phyloP scores from a whole-genome alignment of 345 rosid species.

The Linum tenue region DNA sequence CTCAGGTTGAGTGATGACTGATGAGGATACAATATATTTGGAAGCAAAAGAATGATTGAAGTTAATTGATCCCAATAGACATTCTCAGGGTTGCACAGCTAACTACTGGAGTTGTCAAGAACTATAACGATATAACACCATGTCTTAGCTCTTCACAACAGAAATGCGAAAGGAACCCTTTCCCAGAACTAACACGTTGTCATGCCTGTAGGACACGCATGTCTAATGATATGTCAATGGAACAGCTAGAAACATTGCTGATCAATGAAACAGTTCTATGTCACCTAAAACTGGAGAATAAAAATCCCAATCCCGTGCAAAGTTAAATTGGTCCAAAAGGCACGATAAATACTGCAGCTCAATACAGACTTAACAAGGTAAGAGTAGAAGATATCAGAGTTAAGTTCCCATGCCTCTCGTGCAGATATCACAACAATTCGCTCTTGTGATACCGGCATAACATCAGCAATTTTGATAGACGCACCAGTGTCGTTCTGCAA shows the following conservation, averaged over 20 bases:
- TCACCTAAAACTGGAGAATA: neutral
- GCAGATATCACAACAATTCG: slow-evolving; percentile 61
- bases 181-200: no score
- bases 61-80: no score
- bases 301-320: neutral
- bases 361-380: slow-evolving; percentile 11
- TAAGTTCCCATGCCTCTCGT: slow-evolving; percentile 49
- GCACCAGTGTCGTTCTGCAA: slow-evolving; percentile 74
- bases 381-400: slow-evolving; percentile 10
- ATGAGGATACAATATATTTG: no score
- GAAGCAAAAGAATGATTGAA: no score
- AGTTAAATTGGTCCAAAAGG: neutral
- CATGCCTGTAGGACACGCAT: neutral
- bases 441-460: slow-evolving; percentile 52
- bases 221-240: neutral
- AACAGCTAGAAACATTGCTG: neutral
- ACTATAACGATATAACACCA: neutral
- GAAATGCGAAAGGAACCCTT: no score
- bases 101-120: neutral
- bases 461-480: slow-evolving; percentile 52
- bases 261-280: neutral
- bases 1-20: no score
- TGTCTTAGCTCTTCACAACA: neutral
- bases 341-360: slow-evolving; percentile 11
- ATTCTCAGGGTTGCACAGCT: no score